Base-by-base conservation (phyloP, 2,329 filamentous ascomycete genomes). In the Epichloe coenophiala region DNA sequence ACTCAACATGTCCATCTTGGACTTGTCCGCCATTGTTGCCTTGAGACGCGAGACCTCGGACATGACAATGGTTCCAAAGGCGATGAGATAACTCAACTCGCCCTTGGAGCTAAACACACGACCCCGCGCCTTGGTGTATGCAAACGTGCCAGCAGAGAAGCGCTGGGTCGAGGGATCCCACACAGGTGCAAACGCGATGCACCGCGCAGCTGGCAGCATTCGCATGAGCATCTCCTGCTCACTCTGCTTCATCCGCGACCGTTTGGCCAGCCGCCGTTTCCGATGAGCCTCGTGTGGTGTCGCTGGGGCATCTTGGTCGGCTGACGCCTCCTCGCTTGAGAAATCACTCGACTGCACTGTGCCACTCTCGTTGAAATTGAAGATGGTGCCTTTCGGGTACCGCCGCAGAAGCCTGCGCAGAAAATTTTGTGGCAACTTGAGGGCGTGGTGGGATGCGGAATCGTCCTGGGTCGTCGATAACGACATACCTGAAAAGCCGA, bases 1-100 rank as follows among this genome's bases (percentile, higher is more conserved):
- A 0, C 76, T 74, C 7, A 83, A 70, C 38, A 80, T 74, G 50
- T 81, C 77, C 1, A 73, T 72, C 59, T 80, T 80, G 38, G 75
- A 72, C 48, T 68, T 71, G 36, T 72, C 67, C 0, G 67, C 65
- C 12, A 61, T 57, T 5, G 61, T 50, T 0, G 64, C 58, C 13
- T 68, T 61, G 3, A 78, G 53, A 2, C 74, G 68, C 0, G 73
- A 70, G 1, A 83, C 65, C 50, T 83, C 78, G 0, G 75, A 70
- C 68, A 80, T 79, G 15, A 78, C 73, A 0, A 73, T 71, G 50
- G 74, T 72, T 0, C 71, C 71, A 53, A 80, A 79, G 0, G 72
- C 73, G 4, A 65, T 63, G 8, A 80, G 63, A 31, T 74, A 76
- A 11, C 67, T 72, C 2, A 81, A 63, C 35, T 80, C 77, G 7